Conservation (phyloP, 495 filamentous ascomycete species). For the Amphirosellinia nigrospora region DNA sequence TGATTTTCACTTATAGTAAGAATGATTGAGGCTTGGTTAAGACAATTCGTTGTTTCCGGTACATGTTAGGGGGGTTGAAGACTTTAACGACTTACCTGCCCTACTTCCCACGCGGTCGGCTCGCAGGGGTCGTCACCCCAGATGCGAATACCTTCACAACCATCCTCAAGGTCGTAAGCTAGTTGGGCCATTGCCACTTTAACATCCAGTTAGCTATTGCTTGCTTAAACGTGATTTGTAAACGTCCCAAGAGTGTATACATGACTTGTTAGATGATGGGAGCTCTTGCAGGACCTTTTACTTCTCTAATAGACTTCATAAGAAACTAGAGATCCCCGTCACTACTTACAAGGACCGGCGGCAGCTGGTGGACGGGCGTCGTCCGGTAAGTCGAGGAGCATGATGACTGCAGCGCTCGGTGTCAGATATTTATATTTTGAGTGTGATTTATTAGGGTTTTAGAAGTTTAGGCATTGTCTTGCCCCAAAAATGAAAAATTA, state of each 20-base stretch:
- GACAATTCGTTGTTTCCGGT: no score
- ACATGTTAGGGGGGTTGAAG: no score
- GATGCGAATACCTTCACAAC: slow-evolving; percentile 50
- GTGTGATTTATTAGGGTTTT: no score
- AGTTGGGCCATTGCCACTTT: slow-evolving; percentile 12
- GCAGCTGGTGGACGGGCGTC: slow-evolving; percentile 46
- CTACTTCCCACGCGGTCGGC: slow-evolving; percentile 52
- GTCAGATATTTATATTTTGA: no score
- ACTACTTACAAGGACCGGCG: slow-evolving; percentile 34
- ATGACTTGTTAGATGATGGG: not conserved
- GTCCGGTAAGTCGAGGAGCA: slow-evolving; percentile 47
- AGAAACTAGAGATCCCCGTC: not conserved
- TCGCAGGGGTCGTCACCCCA: slow-evolving; percentile 47
- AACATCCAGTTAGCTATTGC: not conserved
- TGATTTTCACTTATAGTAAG: no score
- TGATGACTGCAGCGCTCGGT: no score
- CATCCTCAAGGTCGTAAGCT: slow-evolving; percentile 56
- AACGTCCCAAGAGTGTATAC: not conserved
- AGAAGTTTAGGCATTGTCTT: no score
- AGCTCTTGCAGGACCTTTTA: not conserved
- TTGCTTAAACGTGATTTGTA: not conserved
- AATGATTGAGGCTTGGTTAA: no score
- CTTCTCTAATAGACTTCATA: not conserved
- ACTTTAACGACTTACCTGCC: no score
- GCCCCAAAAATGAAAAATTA: no score